Evolutionary conservation across 495 filamentous ascomycete species (phyloP).

Genomic region (Podospora sp.): DNA sequence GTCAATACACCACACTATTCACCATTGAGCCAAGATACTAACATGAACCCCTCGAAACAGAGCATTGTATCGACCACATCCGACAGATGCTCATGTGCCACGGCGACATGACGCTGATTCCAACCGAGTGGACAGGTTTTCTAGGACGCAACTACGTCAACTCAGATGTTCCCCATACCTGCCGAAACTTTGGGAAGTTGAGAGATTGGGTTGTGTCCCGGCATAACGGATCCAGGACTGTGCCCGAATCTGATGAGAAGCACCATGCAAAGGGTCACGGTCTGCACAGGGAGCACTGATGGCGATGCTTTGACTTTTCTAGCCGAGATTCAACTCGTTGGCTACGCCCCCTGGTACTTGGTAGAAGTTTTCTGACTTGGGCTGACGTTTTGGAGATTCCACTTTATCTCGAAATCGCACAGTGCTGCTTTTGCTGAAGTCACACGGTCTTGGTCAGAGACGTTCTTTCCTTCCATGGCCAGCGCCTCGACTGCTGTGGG

Average conservation of each 20-base stretch:
- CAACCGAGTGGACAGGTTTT: slow-evolving; percentile 1
- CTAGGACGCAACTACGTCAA: slow-evolving; percentile 7
- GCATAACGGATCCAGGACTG: slow-evolving; percentile 7
- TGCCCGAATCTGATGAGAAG: neutral
- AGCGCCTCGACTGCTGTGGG: neutral
- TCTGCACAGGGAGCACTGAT: neutral
- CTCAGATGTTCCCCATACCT: slow-evolving; percentile 10
- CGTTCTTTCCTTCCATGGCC: neutral
- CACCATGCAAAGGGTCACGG: neutral
- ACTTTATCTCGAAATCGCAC: neutral
- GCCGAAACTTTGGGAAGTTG: neutral
- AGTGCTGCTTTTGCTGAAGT: neutral
- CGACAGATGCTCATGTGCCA: slow-evolving; percentile 10
- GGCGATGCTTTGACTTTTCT: too few relatives aligned
- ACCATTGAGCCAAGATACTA: neutral
- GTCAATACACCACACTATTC: neutral
- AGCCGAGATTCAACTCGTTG: too few relatives aligned
- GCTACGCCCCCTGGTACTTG: too few relatives aligned
- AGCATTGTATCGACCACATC: slow-evolving; percentile 16
- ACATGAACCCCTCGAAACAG: neutral
- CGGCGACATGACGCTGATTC: slow-evolving; percentile 17
- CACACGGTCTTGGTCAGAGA: neutral
- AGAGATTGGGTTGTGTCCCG: slow-evolving; percentile 14
- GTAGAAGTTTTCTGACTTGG: too few relatives aligned
- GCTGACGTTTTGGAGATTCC: neutral